Evolutionary conservation across 1,139 yeast genomes (phyloP).

Genomic region (Arxiozyma telluris): DNA sequence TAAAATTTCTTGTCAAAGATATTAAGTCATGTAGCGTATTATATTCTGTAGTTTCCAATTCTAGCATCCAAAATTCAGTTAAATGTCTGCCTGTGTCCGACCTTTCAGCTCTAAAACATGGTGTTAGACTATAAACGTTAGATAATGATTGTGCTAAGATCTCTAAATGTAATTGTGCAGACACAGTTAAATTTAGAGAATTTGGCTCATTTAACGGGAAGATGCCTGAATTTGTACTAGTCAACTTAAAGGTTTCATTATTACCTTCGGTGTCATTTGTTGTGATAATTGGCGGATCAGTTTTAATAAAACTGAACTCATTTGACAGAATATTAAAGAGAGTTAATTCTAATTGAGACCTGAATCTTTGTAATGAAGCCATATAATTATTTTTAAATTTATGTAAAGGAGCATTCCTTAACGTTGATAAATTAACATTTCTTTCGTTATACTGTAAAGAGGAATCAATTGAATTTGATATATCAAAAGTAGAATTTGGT

Average conservation of each 20-base stretch:
- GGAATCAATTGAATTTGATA: neutral
- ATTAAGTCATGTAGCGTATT: constrained; percentile 53
- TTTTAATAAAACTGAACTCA: constrained; percentile 50
- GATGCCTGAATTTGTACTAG: constrained; percentile 1
- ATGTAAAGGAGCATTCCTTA: constrained; percentile 64
- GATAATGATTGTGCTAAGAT: constrained; percentile 64
- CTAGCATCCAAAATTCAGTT: constrained; percentile 97
- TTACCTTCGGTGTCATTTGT: constrained; percentile 97
- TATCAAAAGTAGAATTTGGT: neutral
- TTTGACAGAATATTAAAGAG: constrained; percentile 1
- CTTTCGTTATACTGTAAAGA: neutral
- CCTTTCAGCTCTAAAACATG: constrained; percentile 89
- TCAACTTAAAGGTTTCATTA: constrained; percentile 67
- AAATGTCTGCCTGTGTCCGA: constrained; percentile 88
- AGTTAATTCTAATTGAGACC: constrained; percentile 40
- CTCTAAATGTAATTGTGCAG: constrained; percentile 87
- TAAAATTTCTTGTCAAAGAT: constrained; percentile 52
- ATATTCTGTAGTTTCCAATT: constrained; percentile 75
- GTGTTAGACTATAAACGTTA: constrained; percentile 82
- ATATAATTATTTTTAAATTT: constrained; percentile 66
- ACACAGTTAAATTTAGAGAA: constrained; percentile 75
- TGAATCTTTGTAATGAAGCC: constrained; percentile 57
- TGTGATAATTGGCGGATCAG: constrained; percentile 78
- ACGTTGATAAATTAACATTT: constrained; percentile 37
- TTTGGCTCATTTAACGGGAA: constrained; percentile 33